A percentile compares a stretch with the other conserved stretches of the same genome.
Evolutionary conservation across 441 rosid genomes (phyloP).

Genomic region (Iberis amara): DNA sequence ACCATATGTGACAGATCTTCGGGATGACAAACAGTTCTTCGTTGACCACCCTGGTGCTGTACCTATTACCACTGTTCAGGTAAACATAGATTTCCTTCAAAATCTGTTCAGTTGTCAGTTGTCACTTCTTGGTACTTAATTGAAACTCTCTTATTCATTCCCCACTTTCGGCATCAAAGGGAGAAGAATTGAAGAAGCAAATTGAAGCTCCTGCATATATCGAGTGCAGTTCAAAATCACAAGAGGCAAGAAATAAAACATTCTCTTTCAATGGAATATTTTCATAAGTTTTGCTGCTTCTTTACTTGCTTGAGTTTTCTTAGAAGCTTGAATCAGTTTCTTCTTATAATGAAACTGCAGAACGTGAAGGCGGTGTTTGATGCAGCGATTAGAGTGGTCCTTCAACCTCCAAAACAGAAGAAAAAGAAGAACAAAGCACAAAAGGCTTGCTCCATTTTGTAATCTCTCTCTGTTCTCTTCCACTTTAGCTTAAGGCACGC

Average conservation of each 20-base stretch:
- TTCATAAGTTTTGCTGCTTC: too few species aligned
- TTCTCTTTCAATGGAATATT: not conserved
- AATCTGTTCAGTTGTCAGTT: not conserved
- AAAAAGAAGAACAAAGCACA: too few species aligned
- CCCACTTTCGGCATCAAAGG: constrained; percentile 34
- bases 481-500: constrained; percentile 22
- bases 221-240: constrained; percentile 72
- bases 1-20: constrained; percentile 52
- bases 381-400: too few species aligned
- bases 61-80: constrained; percentile 65
- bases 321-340: too few species aligned
- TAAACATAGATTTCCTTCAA: constrained; percentile 23
- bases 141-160: constrained; percentile 13
- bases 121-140: not conserved
- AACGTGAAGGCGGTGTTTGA: too few species aligned
- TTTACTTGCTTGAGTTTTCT: too few species aligned
- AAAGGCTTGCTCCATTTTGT: too few species aligned
- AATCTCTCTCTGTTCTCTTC: not conserved
- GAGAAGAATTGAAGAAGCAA: constrained; percentile 64
- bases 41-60: constrained; percentile 41
- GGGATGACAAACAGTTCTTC: too few species aligned
- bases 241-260: constrained; percentile 40
- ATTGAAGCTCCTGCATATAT: constrained; percentile 64
- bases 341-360: not conserved
- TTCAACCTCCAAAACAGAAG: too few species aligned